Conservation (phyloP, 192 early-diverging fungal species). For the Umbelopsis ramanniana region DNA sequence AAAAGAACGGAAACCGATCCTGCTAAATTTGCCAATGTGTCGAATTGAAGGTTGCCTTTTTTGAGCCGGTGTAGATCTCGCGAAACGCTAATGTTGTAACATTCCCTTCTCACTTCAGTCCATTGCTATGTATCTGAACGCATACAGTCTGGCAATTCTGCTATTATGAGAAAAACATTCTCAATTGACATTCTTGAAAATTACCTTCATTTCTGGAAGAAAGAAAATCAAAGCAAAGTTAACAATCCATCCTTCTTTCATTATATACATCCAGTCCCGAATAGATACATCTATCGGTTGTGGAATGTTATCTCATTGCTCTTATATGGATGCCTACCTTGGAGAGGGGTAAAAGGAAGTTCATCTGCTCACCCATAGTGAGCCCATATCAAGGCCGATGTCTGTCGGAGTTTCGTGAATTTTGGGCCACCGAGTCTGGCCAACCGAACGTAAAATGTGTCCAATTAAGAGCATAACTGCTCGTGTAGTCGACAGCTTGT, state of each 20-base stretch:
- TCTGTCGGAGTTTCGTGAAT: not conserved
- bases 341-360: conserved; percentile 22
- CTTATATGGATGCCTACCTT: conserved; percentile 6
- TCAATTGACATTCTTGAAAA: not conserved
- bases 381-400: not conserved
- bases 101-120: too few species aligned
- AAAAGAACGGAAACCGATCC: too few species aligned
- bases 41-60: too few species aligned
- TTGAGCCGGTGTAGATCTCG: too few species aligned
- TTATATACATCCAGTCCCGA: not conserved
- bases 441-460: too few species aligned
- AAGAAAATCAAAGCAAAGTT: not conserved
- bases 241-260: not conserved
- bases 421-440: not conserved
- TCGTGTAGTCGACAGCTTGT: too few species aligned
- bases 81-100: too few species aligned
- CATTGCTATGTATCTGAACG: too few species aligned
- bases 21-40: too few species aligned
- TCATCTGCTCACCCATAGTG: not conserved
- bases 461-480: too few species aligned
- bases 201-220: conserved; percentile 14
- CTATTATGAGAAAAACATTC: not conserved
- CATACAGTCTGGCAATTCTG: not conserved
- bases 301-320: not conserved
- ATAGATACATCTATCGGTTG: not conserved